These are phyloP conservation scores for Ceratobasidium sp. DNA, from an alignment of 1,284 basidiomycete genomes.

Conservation along the genomic window DNA sequence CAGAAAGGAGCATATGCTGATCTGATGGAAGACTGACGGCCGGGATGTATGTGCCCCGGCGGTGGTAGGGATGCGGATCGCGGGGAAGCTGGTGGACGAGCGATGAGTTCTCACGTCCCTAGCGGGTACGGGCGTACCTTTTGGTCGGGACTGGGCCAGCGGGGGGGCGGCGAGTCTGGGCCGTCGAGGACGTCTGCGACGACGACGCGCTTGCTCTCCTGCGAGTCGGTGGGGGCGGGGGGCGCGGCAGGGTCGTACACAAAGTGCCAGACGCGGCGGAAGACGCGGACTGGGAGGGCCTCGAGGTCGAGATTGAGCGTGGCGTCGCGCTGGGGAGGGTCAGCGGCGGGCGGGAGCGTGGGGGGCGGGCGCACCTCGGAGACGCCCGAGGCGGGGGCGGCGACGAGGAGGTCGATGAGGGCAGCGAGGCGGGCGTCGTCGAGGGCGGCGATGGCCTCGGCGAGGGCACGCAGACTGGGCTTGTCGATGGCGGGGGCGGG, in stretches of 20 bases:
- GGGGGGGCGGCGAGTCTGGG: slow-evolving; percentile 9
- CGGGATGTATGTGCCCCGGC: slow-evolving; percentile 12
- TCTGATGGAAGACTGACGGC: slow-evolving; percentile 1
- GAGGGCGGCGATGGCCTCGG: slow-evolving; percentile 17
- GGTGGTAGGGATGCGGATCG: slow-evolving; percentile 2
- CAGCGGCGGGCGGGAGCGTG: neutral
- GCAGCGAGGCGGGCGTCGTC: slow-evolving; percentile 13
- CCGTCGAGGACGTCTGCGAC: slow-evolving; percentile 31
- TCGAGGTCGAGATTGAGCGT: slow-evolving; percentile 40
- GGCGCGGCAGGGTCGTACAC: slow-evolving; percentile 20
- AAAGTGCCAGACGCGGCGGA: slow-evolving; percentile 34
- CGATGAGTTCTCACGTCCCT: slow-evolving; percentile 17
- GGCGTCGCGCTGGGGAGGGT: slow-evolving; percentile 9
- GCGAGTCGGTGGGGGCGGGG: slow-evolving; percentile 1
- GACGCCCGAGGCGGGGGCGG: slow-evolving; percentile 17
- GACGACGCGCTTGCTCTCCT: slow-evolving; percentile 10
- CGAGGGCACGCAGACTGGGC: slow-evolving; percentile 27
- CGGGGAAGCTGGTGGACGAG: neutral
- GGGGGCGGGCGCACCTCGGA: slow-evolving; percentile 14
- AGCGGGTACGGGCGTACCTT: neutral
- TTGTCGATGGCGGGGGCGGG: slow-evolving; percentile 31
- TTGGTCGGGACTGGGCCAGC: slow-evolving; percentile 14
- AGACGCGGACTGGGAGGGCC: slow-evolving; percentile 24
- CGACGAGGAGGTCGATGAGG: slow-evolving; percentile 26
- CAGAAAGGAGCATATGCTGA: neutral